Conservation (phyloP, 1,284 basidiomycete genomes). For the Stygiomarasmius scandens region DNA sequence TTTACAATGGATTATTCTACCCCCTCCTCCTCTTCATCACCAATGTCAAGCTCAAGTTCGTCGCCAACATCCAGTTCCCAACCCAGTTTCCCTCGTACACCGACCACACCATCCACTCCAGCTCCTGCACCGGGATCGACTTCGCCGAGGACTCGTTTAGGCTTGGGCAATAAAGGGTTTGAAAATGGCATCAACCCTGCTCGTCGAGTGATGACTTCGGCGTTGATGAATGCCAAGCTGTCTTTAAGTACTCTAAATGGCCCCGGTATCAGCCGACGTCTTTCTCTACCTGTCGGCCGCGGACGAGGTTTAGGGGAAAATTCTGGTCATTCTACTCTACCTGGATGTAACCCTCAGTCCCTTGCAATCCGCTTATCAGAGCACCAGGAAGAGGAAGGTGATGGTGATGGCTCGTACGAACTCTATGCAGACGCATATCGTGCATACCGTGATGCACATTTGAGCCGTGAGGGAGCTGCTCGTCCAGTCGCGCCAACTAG, state of each 20-base stretch:
- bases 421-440: no score
- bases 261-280: neutral
- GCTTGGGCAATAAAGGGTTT: neutral
- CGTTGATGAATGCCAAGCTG: neutral
- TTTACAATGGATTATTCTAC: neutral
- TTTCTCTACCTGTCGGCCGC: neutral
- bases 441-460: neutral
- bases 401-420: no score
- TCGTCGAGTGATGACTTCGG: neutral
- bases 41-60: neutral
- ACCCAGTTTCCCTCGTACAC: no score
- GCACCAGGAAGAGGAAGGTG: no score
- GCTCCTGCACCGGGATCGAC: neutral
- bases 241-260: neutral
- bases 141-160: neutral
- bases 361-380: no score
- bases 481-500: neutral
- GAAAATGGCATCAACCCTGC: neutral
- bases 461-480: neutral
- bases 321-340: neutral
- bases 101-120: neutral
- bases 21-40: neutral
- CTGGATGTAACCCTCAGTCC: neutral
- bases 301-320: neutral
- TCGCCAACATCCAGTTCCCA: neutral